phyloP scores from a whole-genome alignment of 768 basidiomycete species.

The Agaricus blazei region DNA sequence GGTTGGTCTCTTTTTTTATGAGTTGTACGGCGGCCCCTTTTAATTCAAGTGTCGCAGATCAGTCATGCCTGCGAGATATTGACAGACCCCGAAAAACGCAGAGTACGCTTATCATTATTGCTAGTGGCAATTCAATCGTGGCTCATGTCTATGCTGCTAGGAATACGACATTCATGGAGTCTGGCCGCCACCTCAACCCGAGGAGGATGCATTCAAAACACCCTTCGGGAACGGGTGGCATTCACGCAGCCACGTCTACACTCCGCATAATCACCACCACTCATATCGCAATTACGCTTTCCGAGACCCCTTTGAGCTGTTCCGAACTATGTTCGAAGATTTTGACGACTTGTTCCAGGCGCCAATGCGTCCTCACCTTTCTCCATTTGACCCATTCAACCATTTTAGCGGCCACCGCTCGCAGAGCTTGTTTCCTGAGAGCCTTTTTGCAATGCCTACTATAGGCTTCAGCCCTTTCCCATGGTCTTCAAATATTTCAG shows the following conservation, averaged over 20 bases:
- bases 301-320: constrained; percentile 72
- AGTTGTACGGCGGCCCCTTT: not conserved
- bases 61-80: constrained; percentile 79
- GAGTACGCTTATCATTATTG: constrained; percentile 26
- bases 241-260: constrained; percentile 35
- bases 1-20: constrained; percentile 18
- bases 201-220: constrained; percentile 12
- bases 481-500: constrained; percentile 15
- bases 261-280: constrained; percentile 19
- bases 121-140: not conserved
- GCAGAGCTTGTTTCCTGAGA: not conserved
- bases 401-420: not conserved
- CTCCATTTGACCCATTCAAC: constrained; percentile 1
- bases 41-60: constrained; percentile 35
- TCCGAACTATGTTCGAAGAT: constrained; percentile 64
- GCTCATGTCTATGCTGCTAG: constrained; percentile 23
- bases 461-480: constrained; percentile 5
- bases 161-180: constrained; percentile 66
- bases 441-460: constrained; percentile 8
- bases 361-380: constrained; percentile 7
- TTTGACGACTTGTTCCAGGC: constrained; percentile 20
- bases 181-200: constrained; percentile 62
- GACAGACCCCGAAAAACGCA: constrained; percentile 54
- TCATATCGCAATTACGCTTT: constrained; percentile 41
- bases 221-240: constrained; percentile 1